Conservation (phyloP, 768 basidiomycete species). For the Sistotremastrum niveocremeum region DNA sequence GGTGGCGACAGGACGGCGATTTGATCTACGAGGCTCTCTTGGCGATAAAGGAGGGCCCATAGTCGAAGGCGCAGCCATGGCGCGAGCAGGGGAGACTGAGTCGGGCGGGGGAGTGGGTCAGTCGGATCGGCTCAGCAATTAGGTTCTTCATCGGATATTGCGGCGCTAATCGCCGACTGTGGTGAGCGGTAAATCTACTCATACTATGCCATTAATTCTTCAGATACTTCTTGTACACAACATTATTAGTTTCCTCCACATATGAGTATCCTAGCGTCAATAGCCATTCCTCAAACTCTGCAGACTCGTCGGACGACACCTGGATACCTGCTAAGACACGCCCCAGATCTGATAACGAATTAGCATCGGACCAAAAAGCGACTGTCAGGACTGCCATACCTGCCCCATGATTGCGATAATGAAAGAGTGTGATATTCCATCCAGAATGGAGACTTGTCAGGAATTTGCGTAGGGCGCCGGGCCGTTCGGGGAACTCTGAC, state of each 20-base stretch:
- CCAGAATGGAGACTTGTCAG: slow-evolving; percentile 64
- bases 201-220: no score
- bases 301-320: slow-evolving; percentile 57
- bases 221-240: slow-evolving; percentile 67
- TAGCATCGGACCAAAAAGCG: slow-evolving; percentile 1
- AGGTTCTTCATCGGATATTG: no score
- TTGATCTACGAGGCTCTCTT: slow-evolving; percentile 65
- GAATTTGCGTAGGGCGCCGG: slow-evolving; percentile 83
- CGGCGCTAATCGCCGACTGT: no score
- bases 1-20: slow-evolving; percentile 48
- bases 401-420: slow-evolving; percentile 95
- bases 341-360: slow-evolving; percentile 53
- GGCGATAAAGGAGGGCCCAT: slow-evolving; percentile 75
- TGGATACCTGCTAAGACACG: slow-evolving; percentile 91
- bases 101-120: no score
- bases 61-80: slow-evolving; percentile 47
- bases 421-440: slow-evolving; percentile 96
- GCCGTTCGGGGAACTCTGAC: slow-evolving; percentile 91
- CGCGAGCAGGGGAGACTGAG: slow-evolving; percentile 1
- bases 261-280: slow-evolving; percentile 70
- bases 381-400: slow-evolving; percentile 35
- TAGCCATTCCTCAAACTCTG: slow-evolving; percentile 63
- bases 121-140: no score
- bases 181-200: no score
- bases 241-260: slow-evolving; percentile 88